phyloP scores from a whole-genome alignment of 164 flowering plant genomes.

The Umbilicus rupestris region DNA sequence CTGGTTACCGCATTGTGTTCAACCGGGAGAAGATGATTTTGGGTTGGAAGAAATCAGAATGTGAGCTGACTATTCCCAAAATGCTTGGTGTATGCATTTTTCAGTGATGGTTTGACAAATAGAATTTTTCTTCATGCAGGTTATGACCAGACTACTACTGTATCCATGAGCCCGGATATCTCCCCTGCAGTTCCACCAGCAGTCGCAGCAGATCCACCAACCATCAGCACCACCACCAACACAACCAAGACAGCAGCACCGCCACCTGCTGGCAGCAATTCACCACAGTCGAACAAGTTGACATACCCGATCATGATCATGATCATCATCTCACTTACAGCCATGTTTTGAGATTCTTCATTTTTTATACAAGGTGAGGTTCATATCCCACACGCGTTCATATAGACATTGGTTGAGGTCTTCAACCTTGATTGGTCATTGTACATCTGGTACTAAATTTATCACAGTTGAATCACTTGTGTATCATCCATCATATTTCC shows the following conservation, averaged over 20 bases:
- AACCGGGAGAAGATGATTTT: conserved; percentile 57
- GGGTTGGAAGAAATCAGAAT: conserved; percentile 76
- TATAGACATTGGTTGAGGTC: not conserved
- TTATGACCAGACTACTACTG: not conserved
- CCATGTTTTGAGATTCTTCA: not conserved
- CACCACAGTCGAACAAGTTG: not conserved
- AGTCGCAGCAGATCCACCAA: conserved; percentile 4
- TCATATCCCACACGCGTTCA: not conserved
- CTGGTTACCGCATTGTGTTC: conserved; percentile 65
- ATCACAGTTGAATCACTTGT: not conserved
- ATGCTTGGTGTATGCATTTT: not conserved
- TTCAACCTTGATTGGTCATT: not conserved
- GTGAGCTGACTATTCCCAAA: conserved; percentile 31
- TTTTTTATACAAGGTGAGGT: not conserved
- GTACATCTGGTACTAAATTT: not conserved
- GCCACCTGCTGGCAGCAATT: not conserved
- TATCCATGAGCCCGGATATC: not conserved
- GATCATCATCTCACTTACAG: not conserved
- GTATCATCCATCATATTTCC: not conserved
- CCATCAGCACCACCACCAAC: not conserved
- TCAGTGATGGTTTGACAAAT: not conserved
- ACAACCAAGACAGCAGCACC: not conserved
- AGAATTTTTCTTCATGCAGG: not conserved
- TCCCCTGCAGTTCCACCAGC: not conserved
- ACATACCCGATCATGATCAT: not conserved